A percentile compares a stretch with the other conserved stretches of the same genome.
These are phyloP conservation scores for Isabelozyma rhagii DNA, from an alignment of 805 yeast species.

Conservation along the genomic window DNA sequence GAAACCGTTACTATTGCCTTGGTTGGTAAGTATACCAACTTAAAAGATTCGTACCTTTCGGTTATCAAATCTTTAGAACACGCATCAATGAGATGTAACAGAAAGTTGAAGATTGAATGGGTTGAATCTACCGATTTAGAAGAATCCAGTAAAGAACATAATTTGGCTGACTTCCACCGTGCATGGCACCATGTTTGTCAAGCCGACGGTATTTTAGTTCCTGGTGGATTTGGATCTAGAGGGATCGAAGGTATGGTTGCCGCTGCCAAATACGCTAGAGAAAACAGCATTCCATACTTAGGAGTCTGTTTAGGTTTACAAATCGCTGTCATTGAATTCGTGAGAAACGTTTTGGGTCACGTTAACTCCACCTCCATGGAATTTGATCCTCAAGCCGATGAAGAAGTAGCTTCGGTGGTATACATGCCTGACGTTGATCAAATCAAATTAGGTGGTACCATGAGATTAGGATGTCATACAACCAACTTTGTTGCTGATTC, in stretches of 20 bases:
- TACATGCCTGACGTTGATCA: conserved; percentile 99
- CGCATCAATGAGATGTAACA: conserved; percentile 84
- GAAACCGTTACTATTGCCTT: conserved; percentile 91
- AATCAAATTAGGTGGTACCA: conserved; percentile 95
- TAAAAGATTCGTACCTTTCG: conserved; percentile 91
- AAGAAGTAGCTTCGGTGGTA: conserved; percentile 71
- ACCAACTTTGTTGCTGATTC: conserved; percentile 72
- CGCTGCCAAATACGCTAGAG: conserved; percentile 98
- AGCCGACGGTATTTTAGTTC: conserved; percentile 95
- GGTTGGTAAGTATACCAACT: conserved; percentile 95
- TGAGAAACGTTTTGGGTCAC: conserved; percentile 72
- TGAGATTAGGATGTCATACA: conserved; percentile 95
- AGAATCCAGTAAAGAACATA: conserved; percentile 56
- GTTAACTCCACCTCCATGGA: conserved; percentile 76
- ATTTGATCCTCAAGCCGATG: conserved; percentile 62
- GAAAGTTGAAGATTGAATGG: conserved; percentile 88
- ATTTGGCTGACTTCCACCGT: conserved; percentile 80
- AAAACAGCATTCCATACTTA: conserved; percentile 85
- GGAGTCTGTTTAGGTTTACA: conserved; percentile 98
- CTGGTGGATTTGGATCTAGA: conserved; percentile 97
- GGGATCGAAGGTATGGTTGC: conserved; percentile 98
- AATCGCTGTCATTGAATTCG: conserved; percentile 92
- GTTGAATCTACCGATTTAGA: conserved; percentile 93
- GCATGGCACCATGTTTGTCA: conserved; percentile 93
- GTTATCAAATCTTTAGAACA: conserved; percentile 96